Base-by-base conservation (phyloP, 1,284 basidiomycete genomes). In the Cutaneotrichosporon sp. region DNA sequence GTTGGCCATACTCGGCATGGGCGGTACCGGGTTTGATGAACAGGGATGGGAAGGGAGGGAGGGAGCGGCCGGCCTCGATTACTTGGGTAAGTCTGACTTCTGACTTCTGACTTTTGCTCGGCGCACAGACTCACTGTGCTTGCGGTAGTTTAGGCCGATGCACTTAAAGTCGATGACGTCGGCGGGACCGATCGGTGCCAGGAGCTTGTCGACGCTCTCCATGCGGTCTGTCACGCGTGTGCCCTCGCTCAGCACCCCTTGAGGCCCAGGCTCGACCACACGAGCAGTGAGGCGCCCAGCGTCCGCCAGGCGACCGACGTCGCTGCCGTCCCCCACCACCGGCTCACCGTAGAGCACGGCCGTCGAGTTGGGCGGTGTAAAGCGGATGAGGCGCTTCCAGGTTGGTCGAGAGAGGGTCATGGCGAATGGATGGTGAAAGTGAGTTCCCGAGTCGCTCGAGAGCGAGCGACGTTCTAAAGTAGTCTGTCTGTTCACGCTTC, bases 11-110 rank as follows among this genome's bases (percentile, higher is more conserved):
- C 10, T 88, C 90, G 46, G 89, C 88, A 56, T 93, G 82, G 11
- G 89, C 82, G 0, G 86, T 85, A 1, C 85, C 77, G 5, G 91
- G 90, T 76, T 94, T 93, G 81, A 89, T 88, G 81, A 92, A 92
- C 6, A 91, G 81, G 40, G 89, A 83, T 0, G 90, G 90, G 53
- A 86, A 86, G 3, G 87, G 88, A 34, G 46, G 69, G 13, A 69
- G 56, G 13, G 55, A 30, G 21, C 71, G 58, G 1, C 65, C 61
- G n/a, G 63, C 65, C 34, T 74, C 74, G 10, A 60, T 26, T 51
- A 68, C 67, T 68, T 38, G 4, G 26, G 5, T 22, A 1, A 59
- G 49, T 6, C 14, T 58, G 32, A 38, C 22, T 9, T 49, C 2
- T 21, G 5, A 38, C 22, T 9, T 6, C 14, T 58, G 32, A 38